Evolutionary conservation across 768 basidiomycete species (phyloP), one percentile per base, ranked within the genome.

Genomic region (Cystoderma amianthinum): DNA sequence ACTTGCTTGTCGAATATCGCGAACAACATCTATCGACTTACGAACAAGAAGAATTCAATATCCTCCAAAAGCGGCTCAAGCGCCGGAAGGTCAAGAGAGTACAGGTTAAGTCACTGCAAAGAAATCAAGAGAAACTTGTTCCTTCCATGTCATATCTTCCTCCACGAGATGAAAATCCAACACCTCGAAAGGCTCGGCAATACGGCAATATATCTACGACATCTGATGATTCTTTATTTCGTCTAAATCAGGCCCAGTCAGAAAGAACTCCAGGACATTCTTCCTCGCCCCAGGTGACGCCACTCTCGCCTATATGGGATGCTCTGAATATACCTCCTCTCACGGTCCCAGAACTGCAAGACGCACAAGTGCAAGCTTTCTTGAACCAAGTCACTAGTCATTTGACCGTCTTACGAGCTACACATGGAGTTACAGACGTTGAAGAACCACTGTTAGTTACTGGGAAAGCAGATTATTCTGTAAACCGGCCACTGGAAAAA

Each of bases 301-400:
- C 18, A 19, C 6, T 16, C 7, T 9, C 16, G 9, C 9, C 7
- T 17, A 7, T 16, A 7, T 6, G 7, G 7, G 7, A 7, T 7
- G n/a, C 25, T 7, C 25, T 7, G 7, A 28, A 28, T 28, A 28
- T 62, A 76, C 5, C 68, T 5, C 64, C 61, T 5, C 56, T 87
- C 22, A 70, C 74, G 19, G 69, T 80, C n/a, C 85, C 89, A 0
- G 74, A 83, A 42, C 64, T 85, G 20, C 72, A 83, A 49, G 83
- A 92, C 52, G 77, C 77, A 39, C 80, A 76, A 34, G 78, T 95
- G 52, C 87, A 91, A 49, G 63, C 77, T 35, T 94, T 94, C 65
- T 88, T 93, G 61, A 72, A 85, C 41, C 87, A 94, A 58, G 81
- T 93, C 35, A 85, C 81, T 5, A 77, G 84, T 36, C 86, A 88